phyloP scores from a whole-genome alignment of 768 basidiomycete species.

The Panaeolus papilionaceus region DNA sequence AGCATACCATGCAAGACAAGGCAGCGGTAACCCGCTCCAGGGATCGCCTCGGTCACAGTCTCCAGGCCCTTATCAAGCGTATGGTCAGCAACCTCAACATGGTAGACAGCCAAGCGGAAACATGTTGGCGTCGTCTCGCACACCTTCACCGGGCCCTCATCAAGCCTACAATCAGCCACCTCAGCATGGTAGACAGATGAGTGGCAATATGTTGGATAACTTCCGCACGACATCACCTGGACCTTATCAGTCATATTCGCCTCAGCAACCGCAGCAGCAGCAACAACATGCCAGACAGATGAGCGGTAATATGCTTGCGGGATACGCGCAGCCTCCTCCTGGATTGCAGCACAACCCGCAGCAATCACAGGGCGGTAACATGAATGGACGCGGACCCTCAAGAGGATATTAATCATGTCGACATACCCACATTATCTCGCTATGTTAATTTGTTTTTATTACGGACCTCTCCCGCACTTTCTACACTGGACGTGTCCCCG shows the following conservation, averaged over 20 bases:
- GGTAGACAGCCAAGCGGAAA: conserved; percentile 31
- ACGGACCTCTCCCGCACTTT: neutral
- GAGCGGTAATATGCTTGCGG: conserved; percentile 26
- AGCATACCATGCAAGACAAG: conserved; percentile 31
- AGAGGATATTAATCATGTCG: conserved; percentile 32
- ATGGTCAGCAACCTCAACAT: conserved; percentile 29
- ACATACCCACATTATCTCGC: conserved; percentile 6
- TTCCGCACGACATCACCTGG: conserved; percentile 28
- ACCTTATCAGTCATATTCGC: conserved; percentile 29
- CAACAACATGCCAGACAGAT: conserved; percentile 26
- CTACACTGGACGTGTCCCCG: neutral
- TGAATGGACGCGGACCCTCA: conserved; percentile 49
- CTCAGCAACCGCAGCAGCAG: conserved; percentile 26
- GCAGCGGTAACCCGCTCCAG: conserved; percentile 31
- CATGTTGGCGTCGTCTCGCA: conserved; percentile 22
- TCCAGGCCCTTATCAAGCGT: conserved; percentile 19
- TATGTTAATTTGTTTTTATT: conserved; percentile 23
- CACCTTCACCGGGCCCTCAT: conserved; percentile 30
- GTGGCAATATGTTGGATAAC: conserved; percentile 28
- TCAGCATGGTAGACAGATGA: conserved; percentile 27
- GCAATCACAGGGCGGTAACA: conserved; percentile 37
- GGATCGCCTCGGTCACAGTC: conserved; percentile 16
- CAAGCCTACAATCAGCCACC: conserved; percentile 28
- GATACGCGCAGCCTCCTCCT: conserved; percentile 25
- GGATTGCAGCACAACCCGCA: conserved; percentile 32